Percentiles rank a stretch among this genome's conserved stretches.
Conservation (phyloP, 1,284 basidiomycete species). For the Abortiporus biennis region DNA sequence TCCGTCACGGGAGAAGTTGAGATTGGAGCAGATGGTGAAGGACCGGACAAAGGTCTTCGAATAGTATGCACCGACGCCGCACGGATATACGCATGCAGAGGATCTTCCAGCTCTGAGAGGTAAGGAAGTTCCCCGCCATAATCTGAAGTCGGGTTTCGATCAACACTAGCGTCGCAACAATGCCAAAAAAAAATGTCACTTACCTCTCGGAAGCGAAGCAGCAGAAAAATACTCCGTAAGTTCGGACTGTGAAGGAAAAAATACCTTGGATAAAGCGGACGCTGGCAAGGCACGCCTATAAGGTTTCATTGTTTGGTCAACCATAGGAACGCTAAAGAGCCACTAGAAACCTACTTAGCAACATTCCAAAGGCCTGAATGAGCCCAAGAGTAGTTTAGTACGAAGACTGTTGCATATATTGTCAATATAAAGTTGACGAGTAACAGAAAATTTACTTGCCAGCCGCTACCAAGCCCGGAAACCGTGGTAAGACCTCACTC, state of each 20-base stretch:
- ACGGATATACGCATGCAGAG: slow-evolving; percentile 26
- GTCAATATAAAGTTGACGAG: slow-evolving; percentile 4
- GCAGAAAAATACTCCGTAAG: slow-evolving; percentile 54
- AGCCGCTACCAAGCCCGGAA: slow-evolving; percentile 73
- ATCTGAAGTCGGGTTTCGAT: slow-evolving; percentile 33
- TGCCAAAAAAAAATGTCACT: slow-evolving; percentile 13
- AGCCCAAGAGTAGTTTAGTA: slow-evolving; percentile 81
- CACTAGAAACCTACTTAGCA: slow-evolving; percentile 45
- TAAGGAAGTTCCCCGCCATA: slow-evolving; percentile 52
- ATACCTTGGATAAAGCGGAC: slow-evolving; percentile 62
- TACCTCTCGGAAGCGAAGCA: slow-evolving; percentile 54
- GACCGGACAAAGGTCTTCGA: too few relatives aligned
- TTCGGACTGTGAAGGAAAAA: slow-evolving; percentile 62
- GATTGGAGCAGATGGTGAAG: too few relatives aligned
- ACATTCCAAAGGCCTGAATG: slow-evolving; percentile 76
- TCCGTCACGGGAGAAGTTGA: too few relatives aligned
- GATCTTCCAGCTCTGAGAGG: slow-evolving; percentile 40
- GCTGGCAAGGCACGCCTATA: slow-evolving; percentile 64
- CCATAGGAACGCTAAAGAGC: slow-evolving; percentile 7
- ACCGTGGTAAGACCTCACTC: slow-evolving; percentile 61
- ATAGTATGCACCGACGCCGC: not conserved
- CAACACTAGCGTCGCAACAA: slow-evolving; percentile 4
- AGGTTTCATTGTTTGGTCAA: slow-evolving; percentile 12
- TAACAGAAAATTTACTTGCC: slow-evolving; percentile 38
- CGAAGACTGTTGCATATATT: slow-evolving; percentile 44